Conservation (phyloP, 179 eudicot genomes). For the Patellifolia procumbens region DNA sequence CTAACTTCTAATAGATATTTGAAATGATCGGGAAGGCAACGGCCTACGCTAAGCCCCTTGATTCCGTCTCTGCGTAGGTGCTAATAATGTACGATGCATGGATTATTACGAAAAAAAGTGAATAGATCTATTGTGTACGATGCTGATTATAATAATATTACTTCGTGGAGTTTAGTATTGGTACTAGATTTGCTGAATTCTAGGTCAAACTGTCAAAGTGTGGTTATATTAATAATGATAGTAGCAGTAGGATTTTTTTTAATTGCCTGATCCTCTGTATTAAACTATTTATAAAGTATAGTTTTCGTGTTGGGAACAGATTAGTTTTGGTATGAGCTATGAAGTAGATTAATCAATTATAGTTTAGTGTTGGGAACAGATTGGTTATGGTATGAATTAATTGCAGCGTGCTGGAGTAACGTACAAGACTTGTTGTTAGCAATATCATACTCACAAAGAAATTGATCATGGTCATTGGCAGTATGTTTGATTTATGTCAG, state of each 20-base stretch:
- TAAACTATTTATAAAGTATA: neutral
- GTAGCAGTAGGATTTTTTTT: neutral
- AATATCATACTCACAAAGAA: too few relatives aligned
- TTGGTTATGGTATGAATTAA: too few relatives aligned
- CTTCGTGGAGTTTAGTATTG: neutral
- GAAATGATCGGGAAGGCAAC: too few relatives aligned
- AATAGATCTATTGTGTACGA: too few relatives aligned
- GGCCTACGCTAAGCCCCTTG: too few relatives aligned
- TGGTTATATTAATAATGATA: neutral
- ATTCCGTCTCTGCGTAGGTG: too few relatives aligned
- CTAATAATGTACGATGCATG: too few relatives aligned
- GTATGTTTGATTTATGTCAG: neutral
- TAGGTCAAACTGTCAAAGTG: slow-evolving; percentile 3
- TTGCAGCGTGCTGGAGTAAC: neutral
- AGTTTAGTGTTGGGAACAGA: too few relatives aligned
- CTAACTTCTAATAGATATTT: too few relatives aligned
- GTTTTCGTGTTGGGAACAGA: neutral
- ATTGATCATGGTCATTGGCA: too few relatives aligned
- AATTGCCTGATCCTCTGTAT: neutral
- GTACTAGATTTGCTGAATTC: neutral
- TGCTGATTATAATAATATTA: too few relatives aligned
- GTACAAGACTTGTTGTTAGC: neutral
- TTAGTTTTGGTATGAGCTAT: neutral
- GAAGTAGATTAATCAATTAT: neutral
- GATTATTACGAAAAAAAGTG: too few relatives aligned